These are phyloP conservation scores for Starmerella gropengiesseri DNA, from an alignment of 805 yeast genomes.

Conservation along the genomic window DNA sequence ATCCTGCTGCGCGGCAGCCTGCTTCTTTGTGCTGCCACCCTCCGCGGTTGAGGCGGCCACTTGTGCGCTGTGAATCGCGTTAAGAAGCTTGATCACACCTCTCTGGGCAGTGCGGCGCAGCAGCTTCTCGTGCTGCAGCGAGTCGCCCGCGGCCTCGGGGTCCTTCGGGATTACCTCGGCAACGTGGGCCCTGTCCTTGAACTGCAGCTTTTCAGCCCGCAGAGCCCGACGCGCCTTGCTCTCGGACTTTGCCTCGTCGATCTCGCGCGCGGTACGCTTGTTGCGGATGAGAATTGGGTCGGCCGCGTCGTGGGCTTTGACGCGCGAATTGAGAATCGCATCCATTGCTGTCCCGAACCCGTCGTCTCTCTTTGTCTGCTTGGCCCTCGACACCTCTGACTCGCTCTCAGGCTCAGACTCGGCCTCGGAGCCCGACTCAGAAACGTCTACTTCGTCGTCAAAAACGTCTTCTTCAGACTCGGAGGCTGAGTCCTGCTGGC, in stretches of 20 bases:
- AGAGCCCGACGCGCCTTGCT: constrained; percentile 66
- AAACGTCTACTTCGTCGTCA: background rate
- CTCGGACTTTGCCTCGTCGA: constrained; percentile 74
- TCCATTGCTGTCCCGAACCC: constrained; percentile 68
- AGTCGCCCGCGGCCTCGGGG: constrained; percentile 43
- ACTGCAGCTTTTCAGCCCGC: constrained; percentile 56
- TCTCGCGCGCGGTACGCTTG: constrained; percentile 57
- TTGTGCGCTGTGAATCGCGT: constrained; percentile 74
- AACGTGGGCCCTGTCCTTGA: constrained; percentile 56
- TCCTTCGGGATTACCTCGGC: constrained; percentile 54
- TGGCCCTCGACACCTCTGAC: background rate
- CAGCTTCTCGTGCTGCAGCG: constrained; percentile 54
- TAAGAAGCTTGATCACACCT: constrained; percentile 77
- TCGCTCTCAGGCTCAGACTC: constrained; percentile 5
- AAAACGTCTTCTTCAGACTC: constrained; percentile 3
- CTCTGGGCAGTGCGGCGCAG: constrained; percentile 74
- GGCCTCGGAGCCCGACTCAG: background rate
- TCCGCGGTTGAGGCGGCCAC: constrained; percentile 35
- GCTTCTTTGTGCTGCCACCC: constrained; percentile 24
- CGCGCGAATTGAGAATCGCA: constrained; percentile 71
- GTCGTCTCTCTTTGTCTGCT: constrained; percentile 21
- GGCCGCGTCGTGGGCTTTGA: constrained; percentile 78
- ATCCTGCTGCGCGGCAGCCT: constrained; percentile 39
- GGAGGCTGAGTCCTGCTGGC: background rate
- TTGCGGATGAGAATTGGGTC: constrained; percentile 86